Percentiles rank a stretch among this genome's conserved stretches.
Conservation (phyloP, 177 flowering plant genomes). For the Vitis hybrid region DNA sequence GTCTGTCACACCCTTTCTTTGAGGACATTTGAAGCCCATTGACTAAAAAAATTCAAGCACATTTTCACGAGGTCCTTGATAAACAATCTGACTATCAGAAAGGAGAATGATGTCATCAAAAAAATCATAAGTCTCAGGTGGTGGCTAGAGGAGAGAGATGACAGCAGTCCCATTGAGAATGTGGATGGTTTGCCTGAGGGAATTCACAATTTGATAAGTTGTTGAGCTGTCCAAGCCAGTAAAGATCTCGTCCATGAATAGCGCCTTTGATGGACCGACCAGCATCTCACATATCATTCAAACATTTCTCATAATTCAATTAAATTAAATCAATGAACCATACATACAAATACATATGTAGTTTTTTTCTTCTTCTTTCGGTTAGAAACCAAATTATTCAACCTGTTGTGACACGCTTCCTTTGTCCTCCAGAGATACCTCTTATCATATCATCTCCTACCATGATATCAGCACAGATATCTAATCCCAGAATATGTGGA, state of each 20-base stretch:
- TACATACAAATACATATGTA: too few species aligned
- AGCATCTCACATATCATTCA: constrained; percentile 36
- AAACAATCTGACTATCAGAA: constrained; percentile 28
- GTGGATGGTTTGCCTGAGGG: constrained; percentile 20
- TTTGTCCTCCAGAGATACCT: constrained; percentile 35
- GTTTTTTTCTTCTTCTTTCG: neutral
- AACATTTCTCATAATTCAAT: neutral
- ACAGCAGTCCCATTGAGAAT: constrained; percentile 20
- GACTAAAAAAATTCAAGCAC: constrained; percentile 21
- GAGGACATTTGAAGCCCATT: constrained; percentile 25
- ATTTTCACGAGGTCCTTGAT: constrained; percentile 21
- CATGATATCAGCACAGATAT: constrained; percentile 27
- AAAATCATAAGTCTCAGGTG: constrained; percentile 38
- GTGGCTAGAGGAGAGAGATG: constrained; percentile 36
- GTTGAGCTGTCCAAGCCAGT: constrained; percentile 58
- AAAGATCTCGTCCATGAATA: constrained; percentile 56
- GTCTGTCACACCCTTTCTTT: constrained; percentile 27
- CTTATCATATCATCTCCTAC: constrained; percentile 34
- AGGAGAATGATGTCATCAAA: constrained; percentile 42
- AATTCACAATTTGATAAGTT: constrained; percentile 46
- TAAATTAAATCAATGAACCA: neutral
- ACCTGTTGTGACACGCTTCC: constrained; percentile 32
- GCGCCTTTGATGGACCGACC: constrained; percentile 37
- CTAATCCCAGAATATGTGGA: constrained; percentile 28
- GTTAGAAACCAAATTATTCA: neutral